Evolutionary conservation across 202 grass and related monocot genomes (phyloP).

Genomic region (Zizania palustris): DNA sequence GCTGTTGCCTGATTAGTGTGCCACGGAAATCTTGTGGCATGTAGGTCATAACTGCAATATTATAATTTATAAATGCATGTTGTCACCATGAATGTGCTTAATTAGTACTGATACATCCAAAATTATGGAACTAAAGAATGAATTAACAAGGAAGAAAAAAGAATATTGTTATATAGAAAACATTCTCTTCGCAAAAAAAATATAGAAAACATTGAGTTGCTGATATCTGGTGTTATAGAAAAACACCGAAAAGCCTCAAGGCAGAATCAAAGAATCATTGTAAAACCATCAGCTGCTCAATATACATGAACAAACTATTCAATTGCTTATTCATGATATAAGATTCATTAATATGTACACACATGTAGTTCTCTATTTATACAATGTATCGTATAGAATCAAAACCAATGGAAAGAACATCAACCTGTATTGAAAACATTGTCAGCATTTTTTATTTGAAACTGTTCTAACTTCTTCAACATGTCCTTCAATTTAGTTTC

Average conservation of each 20-base stretch:
- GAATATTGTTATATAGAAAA: constrained; percentile 15
- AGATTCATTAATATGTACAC: constrained; percentile 9
- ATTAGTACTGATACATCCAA: constrained; percentile 12
- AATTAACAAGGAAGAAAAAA: constrained; percentile 15
- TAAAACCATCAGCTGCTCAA: constrained; percentile 11
- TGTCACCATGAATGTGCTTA: constrained; percentile 32
- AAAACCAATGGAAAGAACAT: constrained; percentile 29
- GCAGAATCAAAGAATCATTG: background rate
- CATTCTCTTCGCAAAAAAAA: no score
- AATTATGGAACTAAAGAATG: constrained; percentile 22
- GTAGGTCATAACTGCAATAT: constrained; percentile 98
- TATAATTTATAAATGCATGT: constrained; percentile 33
- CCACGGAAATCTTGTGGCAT: constrained; percentile 99
- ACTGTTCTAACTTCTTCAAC: constrained; percentile 79
- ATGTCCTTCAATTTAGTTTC: constrained; percentile 78
- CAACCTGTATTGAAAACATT: constrained; percentile 91
- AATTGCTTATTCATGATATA: constrained; percentile 4
- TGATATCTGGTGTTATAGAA: background rate
- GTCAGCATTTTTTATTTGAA: constrained; percentile 84
- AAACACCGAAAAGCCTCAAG: constrained; percentile 21
- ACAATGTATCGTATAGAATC: constrained; percentile 10
- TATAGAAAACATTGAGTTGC: background rate
- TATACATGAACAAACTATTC: constrained; percentile 23
- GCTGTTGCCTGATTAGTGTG: constrained; percentile 83
- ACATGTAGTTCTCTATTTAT: constrained; percentile 26